A percentile compares a stretch with the other conserved stretches of the same genome.
Evolutionary conservation across 2,329 filamentous ascomycete species (phyloP).

Genomic region (Boeremia lycopersici): DNA sequence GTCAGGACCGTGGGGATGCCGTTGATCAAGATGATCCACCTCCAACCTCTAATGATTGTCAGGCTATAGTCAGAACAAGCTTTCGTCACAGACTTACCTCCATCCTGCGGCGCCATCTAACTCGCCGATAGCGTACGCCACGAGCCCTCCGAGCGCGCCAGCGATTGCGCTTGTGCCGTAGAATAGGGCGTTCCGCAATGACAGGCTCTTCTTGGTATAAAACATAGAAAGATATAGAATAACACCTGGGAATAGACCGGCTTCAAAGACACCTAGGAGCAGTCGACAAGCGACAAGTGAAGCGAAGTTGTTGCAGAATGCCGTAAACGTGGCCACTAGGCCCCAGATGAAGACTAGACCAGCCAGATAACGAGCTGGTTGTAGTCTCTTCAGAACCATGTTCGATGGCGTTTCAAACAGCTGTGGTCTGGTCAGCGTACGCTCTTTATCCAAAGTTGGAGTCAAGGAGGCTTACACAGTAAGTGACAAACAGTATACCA

Average conservation of each 20-base stretch:
- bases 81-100: not conserved
- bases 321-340: conserved; percentile 28
- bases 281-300: conserved; percentile 35
- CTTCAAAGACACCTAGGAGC: conserved; percentile 39
- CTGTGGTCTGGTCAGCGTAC: conserved; percentile 35
- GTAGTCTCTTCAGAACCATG: conserved; percentile 53
- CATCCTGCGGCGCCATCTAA: conserved; percentile 30
- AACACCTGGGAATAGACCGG: conserved; percentile 35
- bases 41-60: conserved; percentile 22
- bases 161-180: conserved; percentile 60
- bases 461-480: conserved; percentile 20
- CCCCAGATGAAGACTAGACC: conserved; percentile 35
- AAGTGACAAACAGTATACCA: conserved; percentile 32
- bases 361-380: conserved; percentile 32
- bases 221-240: conserved; percentile 37
- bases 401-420: conserved; percentile 55
- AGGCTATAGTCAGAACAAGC: not conserved
- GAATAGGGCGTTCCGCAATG: conserved; percentile 59
- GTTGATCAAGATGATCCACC: conserved; percentile 43
- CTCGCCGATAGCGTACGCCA: conserved; percentile 37
- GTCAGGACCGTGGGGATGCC: conserved; percentile 36
- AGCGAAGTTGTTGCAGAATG: conserved; percentile 36
- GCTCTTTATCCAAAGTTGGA: conserved; percentile 14
- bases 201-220: conserved; percentile 51
- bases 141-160: conserved; percentile 57